phyloP scores from a whole-genome alignment of 78 protist genomes.

The Acrasis kona region DNA sequence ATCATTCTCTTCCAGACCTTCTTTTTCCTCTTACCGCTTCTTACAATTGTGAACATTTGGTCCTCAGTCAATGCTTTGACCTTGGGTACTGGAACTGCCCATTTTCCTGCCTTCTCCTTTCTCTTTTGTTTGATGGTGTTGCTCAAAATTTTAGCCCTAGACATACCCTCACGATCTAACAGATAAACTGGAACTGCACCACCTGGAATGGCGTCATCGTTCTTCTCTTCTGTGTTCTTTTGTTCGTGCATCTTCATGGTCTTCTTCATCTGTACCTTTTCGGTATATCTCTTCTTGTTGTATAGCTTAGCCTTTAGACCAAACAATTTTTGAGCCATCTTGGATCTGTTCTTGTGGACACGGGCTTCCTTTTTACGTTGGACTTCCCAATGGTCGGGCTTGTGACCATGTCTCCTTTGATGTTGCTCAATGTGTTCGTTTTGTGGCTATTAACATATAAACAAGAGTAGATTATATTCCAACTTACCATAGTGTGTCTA shows the following conservation, averaged over 20 bases:
- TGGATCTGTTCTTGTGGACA: slow-evolving; percentile 62
- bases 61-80: slow-evolving; percentile 82
- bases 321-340: slow-evolving; percentile 69
- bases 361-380: slow-evolving; percentile 93
- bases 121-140: slow-evolving; percentile 97
- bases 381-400: slow-evolving; percentile 85
- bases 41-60: slow-evolving; percentile 91
- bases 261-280: slow-evolving; percentile 92
- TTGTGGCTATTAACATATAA: too few species aligned
- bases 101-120: slow-evolving; percentile 98
- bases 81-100: slow-evolving; percentile 97
- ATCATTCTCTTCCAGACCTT: slow-evolving; percentile 88
- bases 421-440: slow-evolving; percentile 88
- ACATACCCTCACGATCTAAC: slow-evolving; percentile 86
- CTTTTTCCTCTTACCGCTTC: slow-evolving; percentile 91
- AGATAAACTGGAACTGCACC: slow-evolving; percentile 98
- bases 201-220: slow-evolving; percentile 56
- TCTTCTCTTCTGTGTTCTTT: slow-evolving; percentile 58
- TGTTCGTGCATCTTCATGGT: slow-evolving; percentile 88
- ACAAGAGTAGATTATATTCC: too few species aligned
- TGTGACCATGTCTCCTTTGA: slow-evolving; percentile 88
- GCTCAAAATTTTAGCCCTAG: slow-evolving; percentile 85
- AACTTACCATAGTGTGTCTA: too few species aligned
- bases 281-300: slow-evolving; percentile 83
- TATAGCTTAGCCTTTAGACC: slow-evolving; percentile 90